A percentile compares a stretch with the other conserved stretches of the same genome.
phyloP scores from a whole-genome alignment of 805 yeast species.

The Tetrapisispora iriomotensis region DNA sequence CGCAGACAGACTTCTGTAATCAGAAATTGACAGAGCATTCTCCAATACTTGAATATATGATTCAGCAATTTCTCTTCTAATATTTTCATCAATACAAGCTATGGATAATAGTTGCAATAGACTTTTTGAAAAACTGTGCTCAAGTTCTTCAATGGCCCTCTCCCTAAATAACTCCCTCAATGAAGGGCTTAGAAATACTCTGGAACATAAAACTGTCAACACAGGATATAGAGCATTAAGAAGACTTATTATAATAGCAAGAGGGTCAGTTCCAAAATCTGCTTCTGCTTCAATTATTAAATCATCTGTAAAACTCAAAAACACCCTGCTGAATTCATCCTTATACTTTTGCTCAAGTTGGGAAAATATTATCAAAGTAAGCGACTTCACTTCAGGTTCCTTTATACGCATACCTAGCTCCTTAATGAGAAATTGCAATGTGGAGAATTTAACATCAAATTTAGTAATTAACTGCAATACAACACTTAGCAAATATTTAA shows the following conservation, averaged over 20 bases:
- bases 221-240: conserved; percentile 23
- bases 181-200: conserved; percentile 21
- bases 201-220: conserved; percentile 21
- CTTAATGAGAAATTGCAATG: conserved; percentile 18
- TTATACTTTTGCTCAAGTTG: conserved; percentile 10
- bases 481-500: conserved; percentile 14
- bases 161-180: conserved; percentile 20
- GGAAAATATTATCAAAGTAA: conserved; percentile 15
- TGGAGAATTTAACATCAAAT: conserved; percentile 19
- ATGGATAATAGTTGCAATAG: conserved; percentile 33
- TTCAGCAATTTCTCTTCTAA: conserved; percentile 39
- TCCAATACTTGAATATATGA: conserved; percentile 36
- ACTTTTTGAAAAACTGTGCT: conserved; percentile 14
- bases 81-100: conserved; percentile 42
- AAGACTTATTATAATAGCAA: conserved; percentile 13
- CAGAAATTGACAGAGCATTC: conserved; percentile 25
- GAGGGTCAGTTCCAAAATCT: conserved; percentile 16
- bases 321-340: conserved; percentile 12
- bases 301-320: conserved; percentile 13
- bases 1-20: conserved; percentile 31
- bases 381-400: conserved; percentile 14
- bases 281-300: conserved; percentile 21
- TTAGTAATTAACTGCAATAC: conserved; percentile 22
- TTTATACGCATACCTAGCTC: conserved; percentile 16
- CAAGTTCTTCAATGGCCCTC: conserved; percentile 11